These are phyloP conservation scores for Bryoerythrophyllum caledonicum DNA, from an alignment of 225 moss, liverwort and hornwort species.

Conservation along the genomic window DNA sequence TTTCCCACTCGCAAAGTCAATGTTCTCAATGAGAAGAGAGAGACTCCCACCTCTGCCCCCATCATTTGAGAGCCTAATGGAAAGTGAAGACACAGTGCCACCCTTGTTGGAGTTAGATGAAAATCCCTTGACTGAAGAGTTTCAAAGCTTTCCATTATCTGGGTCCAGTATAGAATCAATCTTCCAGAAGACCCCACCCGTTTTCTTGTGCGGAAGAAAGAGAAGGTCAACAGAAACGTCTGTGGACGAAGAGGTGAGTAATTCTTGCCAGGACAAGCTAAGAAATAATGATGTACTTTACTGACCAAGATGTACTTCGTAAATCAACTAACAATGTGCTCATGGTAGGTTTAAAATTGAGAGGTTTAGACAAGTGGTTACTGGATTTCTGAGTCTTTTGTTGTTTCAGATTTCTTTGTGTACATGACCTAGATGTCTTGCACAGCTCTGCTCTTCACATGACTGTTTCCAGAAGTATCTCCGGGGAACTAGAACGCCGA, in stretches of 20 bases:
- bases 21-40: constrained; percentile 50
- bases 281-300: neutral
- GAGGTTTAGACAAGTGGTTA: neutral
- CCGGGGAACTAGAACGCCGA: neutral
- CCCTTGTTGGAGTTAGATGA: constrained; percentile 45
- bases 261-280: constrained; percentile 3
- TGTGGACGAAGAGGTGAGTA: constrained; percentile 50
- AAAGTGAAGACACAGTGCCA: constrained; percentile 54
- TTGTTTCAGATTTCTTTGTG: constrained; percentile 12
- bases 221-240: constrained; percentile 45
- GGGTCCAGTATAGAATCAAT: constrained; percentile 43
- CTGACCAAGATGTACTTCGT: neutral
- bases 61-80: constrained; percentile 75
- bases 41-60: constrained; percentile 73
- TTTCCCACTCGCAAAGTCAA: constrained; percentile 29
- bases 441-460: neutral
- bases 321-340: neutral
- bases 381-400: neutral
- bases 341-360: neutral
- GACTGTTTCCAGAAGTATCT: constrained; percentile 2
- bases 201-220: constrained; percentile 47
- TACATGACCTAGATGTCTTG: constrained; percentile 7
- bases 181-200: constrained; percentile 56
- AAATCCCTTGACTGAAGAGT: constrained; percentile 31
- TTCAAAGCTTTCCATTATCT: constrained; percentile 41